Evolutionary conservation across 805 yeast species (phyloP).

Genomic region (Teunomyces barrocoloradensis): DNA sequence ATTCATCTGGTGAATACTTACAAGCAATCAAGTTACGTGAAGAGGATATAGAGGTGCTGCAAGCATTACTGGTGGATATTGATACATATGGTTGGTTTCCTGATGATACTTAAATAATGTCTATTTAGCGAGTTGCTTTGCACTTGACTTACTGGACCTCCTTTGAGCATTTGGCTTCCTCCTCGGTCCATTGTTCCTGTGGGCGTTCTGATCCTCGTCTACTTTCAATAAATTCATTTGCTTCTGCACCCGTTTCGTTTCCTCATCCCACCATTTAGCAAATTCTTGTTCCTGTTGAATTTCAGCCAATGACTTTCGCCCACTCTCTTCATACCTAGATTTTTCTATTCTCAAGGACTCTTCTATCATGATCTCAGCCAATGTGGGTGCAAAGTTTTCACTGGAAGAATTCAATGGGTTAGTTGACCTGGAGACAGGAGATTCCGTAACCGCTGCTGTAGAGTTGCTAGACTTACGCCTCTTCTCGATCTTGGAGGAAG

Average conservation of each 20-base stretch:
- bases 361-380: constrained; percentile 45
- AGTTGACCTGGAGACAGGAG: background rate
- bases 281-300: constrained; percentile 80
- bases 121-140: constrained; percentile 1
- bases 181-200: constrained; percentile 5
- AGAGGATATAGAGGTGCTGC: constrained; percentile 48
- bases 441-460: background rate
- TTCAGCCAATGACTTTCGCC: constrained; percentile 56
- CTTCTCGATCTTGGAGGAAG: background rate
- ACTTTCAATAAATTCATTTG: constrained; percentile 17
- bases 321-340: constrained; percentile 23
- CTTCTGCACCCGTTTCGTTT: constrained; percentile 61
- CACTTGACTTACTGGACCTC: background rate
- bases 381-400: constrained; percentile 21
- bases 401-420: background rate
- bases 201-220: background rate
- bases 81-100: constrained; percentile 71
- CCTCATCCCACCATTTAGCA: constrained; percentile 85
- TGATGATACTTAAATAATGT: constrained; percentile 31
- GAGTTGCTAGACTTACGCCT: background rate
- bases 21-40: constrained; percentile 46
- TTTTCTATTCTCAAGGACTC: constrained; percentile 42
- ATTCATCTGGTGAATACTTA: constrained; percentile 35
- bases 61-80: constrained; percentile 39
- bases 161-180: background rate